A percentile compares a stretch with the other conserved stretches of the same genome.
Evolutionary conservation across 179 eudicot species (phyloP).

Genomic region (Beta lomatogona): DNA sequence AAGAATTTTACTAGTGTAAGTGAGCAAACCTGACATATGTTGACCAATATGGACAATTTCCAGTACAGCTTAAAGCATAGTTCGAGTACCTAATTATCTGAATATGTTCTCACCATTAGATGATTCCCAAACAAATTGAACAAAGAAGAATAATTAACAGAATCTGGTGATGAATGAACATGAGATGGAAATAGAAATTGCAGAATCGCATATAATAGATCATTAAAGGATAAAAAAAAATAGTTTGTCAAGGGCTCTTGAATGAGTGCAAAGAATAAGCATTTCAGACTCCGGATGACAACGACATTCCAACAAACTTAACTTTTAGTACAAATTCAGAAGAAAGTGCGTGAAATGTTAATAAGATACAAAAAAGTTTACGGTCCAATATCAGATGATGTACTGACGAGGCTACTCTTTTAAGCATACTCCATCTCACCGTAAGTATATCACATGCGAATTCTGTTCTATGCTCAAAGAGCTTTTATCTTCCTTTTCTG

Average conservation of each 20-base stretch:
- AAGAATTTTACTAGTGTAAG: slow-evolving; percentile 7
- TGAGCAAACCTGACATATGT: slow-evolving; percentile 69
- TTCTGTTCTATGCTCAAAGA: neutral
- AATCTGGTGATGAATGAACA: neutral
- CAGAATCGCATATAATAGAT: neutral
- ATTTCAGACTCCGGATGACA: slow-evolving; percentile 5
- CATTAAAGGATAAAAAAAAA: neutral
- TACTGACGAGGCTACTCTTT: neutral
- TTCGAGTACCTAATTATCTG: slow-evolving; percentile 83
- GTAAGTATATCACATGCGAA: neutral
- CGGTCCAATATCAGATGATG: neutral
- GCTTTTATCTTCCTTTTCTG: neutral
- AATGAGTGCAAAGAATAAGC: neutral
- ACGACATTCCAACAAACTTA: neutral
- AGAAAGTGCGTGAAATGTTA: neutral
- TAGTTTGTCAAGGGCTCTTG: neutral
- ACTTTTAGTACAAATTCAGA: neutral
- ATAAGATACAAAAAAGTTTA: neutral
- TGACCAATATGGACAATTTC: slow-evolving; percentile 57
- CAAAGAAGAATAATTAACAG: neutral
- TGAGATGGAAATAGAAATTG: neutral
- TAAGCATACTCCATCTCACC: neutral
- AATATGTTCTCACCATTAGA: slow-evolving; percentile 26
- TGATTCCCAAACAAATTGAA: neutral
- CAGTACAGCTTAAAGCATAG: slow-evolving; percentile 73